A percentile compares a stretch with the other conserved stretches of the same genome.
phyloP scores from a whole-genome alignment of 192 early-diverging fungal genomes.

The Entomortierella parvispora region DNA sequence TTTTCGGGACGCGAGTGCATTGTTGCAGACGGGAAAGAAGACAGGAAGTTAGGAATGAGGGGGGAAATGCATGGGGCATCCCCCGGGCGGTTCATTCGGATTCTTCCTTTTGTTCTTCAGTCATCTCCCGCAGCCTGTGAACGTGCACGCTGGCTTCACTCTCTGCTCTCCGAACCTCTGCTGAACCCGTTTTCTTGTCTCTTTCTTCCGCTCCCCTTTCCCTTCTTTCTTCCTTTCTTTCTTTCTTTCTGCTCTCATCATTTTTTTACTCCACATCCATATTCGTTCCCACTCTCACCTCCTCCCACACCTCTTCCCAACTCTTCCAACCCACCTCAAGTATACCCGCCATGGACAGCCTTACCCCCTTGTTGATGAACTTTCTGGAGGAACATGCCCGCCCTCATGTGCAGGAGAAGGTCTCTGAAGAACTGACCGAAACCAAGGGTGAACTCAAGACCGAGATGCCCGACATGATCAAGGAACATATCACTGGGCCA shows the following conservation, averaged over 20 bases:
- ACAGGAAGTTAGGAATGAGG: too few species aligned
- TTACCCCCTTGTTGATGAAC: conserved; percentile 33
- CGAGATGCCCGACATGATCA: conserved; percentile 29
- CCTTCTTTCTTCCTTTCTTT: conserved; percentile 24
- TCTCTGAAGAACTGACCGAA: conserved; percentile 39
- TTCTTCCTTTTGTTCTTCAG: not conserved
- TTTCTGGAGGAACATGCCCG: conserved; percentile 42
- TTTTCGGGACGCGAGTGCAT: too few species aligned
- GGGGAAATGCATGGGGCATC: too few species aligned
- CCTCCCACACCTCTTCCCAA: not conserved
- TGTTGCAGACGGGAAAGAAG: too few species aligned
- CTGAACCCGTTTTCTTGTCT: conserved; percentile 9
- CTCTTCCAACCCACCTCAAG: not conserved
- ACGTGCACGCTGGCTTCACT: not conserved
- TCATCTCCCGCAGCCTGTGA: too few species aligned
- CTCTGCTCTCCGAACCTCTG: not conserved
- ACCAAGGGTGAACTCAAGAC: conserved; percentile 51
- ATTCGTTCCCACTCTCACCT: not conserved
- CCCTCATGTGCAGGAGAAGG: conserved; percentile 42
- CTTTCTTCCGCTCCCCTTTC: conserved; percentile 13
- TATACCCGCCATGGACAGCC: conserved; percentile 20
- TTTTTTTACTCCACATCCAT: not conserved
- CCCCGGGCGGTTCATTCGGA: not conserved
- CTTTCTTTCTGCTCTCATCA: conserved; percentile 2
- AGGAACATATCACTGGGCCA: conserved; percentile 21